Evolutionary conservation across 2,329 filamentous ascomycete genomes (phyloP).

Genomic region (Exophiala sideris): DNA sequence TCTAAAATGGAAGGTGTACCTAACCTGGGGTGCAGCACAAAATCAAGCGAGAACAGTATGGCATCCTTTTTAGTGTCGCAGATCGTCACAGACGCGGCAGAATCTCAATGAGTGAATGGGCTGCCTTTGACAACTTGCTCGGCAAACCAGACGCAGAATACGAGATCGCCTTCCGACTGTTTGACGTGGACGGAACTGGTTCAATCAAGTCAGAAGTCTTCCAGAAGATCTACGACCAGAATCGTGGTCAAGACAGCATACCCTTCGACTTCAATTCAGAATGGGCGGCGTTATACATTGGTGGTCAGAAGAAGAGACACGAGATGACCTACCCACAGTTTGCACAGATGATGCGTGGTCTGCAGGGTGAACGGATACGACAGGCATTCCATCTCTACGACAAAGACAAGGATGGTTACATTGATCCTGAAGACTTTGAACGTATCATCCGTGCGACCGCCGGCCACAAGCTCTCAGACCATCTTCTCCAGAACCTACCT

Average conservation of each 20-base stretch:
- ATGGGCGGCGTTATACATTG: conserved; percentile 93
- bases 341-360: conserved; percentile 92
- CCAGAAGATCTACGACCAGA: conserved; percentile 76
- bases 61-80: conserved; percentile 86
- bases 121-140: conserved; percentile 88
- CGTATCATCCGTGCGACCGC: conserved; percentile 92
- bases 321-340: conserved; percentile 95
- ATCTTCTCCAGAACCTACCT: conserved; percentile 83
- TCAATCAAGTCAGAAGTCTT: conserved; percentile 88
- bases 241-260: conserved; percentile 79
- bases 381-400: conserved; percentile 94
- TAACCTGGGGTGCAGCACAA: conserved; percentile 67
- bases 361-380: conserved; percentile 92
- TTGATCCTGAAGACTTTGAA: conserved; percentile 93
- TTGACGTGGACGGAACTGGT: conserved; percentile 80
- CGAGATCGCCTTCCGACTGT: conserved; percentile 95
- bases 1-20: not conserved
- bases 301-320: conserved; percentile 80
- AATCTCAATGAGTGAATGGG: conserved; percentile 81
- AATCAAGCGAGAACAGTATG: conserved; percentile 93
- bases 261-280: conserved; percentile 97
- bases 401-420: conserved; percentile 88
- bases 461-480: conserved; percentile 94
- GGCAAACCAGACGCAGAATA: conserved; percentile 96
- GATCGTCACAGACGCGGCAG: conserved; percentile 72